These are phyloP conservation scores for Suhomyces ambrosiae DNA, from an alignment of 1,139 yeast genomes.

Conservation along the genomic window DNA sequence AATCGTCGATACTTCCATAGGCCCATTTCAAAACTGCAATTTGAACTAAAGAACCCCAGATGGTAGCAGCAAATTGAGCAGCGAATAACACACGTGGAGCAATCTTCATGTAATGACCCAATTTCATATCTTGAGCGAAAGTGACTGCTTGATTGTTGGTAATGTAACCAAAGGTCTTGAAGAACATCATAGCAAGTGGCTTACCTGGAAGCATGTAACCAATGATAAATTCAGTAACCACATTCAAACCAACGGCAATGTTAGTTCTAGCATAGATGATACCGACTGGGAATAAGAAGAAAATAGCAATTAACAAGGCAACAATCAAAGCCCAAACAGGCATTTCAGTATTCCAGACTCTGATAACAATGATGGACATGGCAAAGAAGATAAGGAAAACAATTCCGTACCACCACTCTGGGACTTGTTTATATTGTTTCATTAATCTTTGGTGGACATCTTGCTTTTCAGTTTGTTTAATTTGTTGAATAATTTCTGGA, in stretches of 20 bases:
- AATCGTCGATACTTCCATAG: conserved; percentile 43
- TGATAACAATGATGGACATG: conserved; percentile 40
- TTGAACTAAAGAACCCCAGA: conserved; percentile 49
- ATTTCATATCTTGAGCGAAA: conserved; percentile 55
- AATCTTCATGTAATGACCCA: conserved; percentile 57
- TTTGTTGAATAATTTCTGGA: conserved; percentile 47
- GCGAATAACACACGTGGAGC: conserved; percentile 49
- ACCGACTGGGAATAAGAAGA: conserved; percentile 48
- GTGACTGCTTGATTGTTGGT: conserved; percentile 58
- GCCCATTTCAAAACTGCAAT: conserved; percentile 50
- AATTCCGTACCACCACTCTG: conserved; percentile 65
- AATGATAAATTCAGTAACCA: conserved; percentile 46
- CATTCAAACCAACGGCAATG: conserved; percentile 49
- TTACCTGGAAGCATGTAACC: conserved; percentile 53
- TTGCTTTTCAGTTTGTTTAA: conserved; percentile 47
- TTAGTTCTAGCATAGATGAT: conserved; percentile 45
- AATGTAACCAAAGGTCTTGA: conserved; percentile 51
- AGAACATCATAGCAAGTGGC: conserved; percentile 51
- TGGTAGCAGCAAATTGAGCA: conserved; percentile 49
- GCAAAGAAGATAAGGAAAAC: conserved; percentile 45
- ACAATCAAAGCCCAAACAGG: conserved; percentile 42
- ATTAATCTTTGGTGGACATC: conserved; percentile 68
- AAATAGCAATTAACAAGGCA: conserved; percentile 42
- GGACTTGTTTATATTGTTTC: conserved; percentile 59
- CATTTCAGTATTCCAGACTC: conserved; percentile 48